Conservation (phyloP, 805 yeast genomes). For the Myxozyma geophila region DNA sequence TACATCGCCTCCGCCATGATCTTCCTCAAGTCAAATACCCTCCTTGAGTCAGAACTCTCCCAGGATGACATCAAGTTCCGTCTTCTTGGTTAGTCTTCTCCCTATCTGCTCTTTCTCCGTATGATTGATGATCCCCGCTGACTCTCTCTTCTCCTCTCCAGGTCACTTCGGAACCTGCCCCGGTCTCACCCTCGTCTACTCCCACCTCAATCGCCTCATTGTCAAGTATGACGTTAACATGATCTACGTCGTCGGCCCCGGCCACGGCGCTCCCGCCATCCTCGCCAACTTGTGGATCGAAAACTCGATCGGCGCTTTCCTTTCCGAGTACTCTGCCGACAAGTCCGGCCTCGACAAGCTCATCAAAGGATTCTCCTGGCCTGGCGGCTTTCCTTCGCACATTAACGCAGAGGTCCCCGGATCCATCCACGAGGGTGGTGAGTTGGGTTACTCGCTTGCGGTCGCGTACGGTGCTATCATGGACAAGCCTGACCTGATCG, state of each 20-base stretch:
- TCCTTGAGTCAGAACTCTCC: constrained; percentile 25
- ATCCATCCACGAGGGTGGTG: constrained; percentile 39
- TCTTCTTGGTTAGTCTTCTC: constrained; percentile 31
- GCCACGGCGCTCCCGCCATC: constrained; percentile 39
- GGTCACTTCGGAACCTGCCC: constrained; percentile 40
- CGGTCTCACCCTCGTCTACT: constrained; percentile 36
- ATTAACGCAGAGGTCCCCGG: constrained; percentile 38
- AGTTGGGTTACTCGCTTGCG: constrained; percentile 39
- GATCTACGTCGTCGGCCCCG: constrained; percentile 37
- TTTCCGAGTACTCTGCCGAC: constrained; percentile 31
- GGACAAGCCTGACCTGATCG: constrained; percentile 37
- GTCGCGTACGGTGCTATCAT: constrained; percentile 37
- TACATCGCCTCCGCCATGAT: constrained; percentile 36
- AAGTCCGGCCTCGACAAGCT: constrained; percentile 28
- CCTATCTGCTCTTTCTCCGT: constrained; percentile 23
- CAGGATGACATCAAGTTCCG: constrained; percentile 36
- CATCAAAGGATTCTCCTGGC: constrained; percentile 35
- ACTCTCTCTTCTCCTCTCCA: background rate
- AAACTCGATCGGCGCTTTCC: constrained; percentile 33
- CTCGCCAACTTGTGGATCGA: constrained; percentile 37
- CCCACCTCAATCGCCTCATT: constrained; percentile 34
- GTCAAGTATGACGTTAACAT: constrained; percentile 31
- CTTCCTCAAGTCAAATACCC: constrained; percentile 30
- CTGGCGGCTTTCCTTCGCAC: constrained; percentile 39
- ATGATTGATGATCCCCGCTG: background rate